A percentile compares a stretch with the other conserved stretches of the same genome.
Conservation (phyloP, 176 grass and related monocot genomes). For the Musa beccarii region DNA sequence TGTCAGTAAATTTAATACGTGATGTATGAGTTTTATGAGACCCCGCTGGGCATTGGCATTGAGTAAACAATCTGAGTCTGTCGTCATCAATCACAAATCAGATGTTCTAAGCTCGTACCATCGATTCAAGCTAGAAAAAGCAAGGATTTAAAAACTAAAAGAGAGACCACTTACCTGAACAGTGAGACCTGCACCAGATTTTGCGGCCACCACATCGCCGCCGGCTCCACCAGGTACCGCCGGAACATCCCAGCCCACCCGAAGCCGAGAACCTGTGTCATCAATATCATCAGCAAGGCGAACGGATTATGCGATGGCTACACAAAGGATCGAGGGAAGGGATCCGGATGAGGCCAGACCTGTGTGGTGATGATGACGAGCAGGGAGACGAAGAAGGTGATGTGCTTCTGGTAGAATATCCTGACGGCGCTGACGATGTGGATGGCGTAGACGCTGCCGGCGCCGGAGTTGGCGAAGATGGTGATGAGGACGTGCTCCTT, state of each 20-base stretch:
- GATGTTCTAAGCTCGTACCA: not conserved
- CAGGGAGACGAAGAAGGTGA: not conserved
- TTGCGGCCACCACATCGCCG: slow-evolving; percentile 32
- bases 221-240: slow-evolving; percentile 33
- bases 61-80: too few relatives aligned
- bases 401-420: not conserved
- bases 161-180: slow-evolving; percentile 20
- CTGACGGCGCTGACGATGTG: not conserved
- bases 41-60: too few relatives aligned
- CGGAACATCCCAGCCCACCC: slow-evolving; percentile 37
- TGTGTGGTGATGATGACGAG: not conserved
- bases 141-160: not conserved
- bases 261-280: slow-evolving; percentile 25
- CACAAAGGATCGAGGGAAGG: not conserved
- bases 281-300: not conserved
- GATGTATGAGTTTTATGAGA: too few relatives aligned
- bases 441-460: slow-evolving; percentile 1
- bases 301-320: not conserved
- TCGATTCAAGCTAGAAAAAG: not conserved
- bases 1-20: too few relatives aligned
- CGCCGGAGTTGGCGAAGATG: not conserved
- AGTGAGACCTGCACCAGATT: slow-evolving; percentile 41
- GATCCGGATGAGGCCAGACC: not conserved
- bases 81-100: too few relatives aligned
- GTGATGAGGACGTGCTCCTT: not conserved